Evolutionary conservation across 352 stramenopile species (phyloP).

Genomic region (Phytophthora tubulina): DNA sequence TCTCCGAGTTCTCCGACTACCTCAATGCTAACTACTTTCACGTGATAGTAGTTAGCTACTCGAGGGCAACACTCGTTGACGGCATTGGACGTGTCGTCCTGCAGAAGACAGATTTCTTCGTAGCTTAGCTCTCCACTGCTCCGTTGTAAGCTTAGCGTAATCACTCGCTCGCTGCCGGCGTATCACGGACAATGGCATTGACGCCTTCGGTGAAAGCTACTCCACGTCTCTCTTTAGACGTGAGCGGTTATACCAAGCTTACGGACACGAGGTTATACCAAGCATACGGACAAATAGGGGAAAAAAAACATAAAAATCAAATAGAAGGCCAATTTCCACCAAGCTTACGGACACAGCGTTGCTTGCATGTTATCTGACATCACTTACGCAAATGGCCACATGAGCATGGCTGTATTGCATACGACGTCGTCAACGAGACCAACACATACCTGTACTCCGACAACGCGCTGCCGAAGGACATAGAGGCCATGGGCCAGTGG

Average conservation of each 20-base stretch:
- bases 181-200: constrained; percentile 78
- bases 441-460: too few species aligned
- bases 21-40: constrained; percentile 39
- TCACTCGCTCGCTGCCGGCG: constrained; percentile 60
- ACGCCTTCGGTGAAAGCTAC: constrained; percentile 62
- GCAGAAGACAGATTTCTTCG: constrained; percentile 61
- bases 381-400: too few species aligned
- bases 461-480: too few species aligned
- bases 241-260: constrained; percentile 63
- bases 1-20: constrained; percentile 34
- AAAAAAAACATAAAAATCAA: too few species aligned
- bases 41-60: constrained; percentile 31
- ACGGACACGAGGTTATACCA: too few species aligned
- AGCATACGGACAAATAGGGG: too few species aligned
- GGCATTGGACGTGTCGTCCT: constrained; percentile 68
- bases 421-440: too few species aligned
- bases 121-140: constrained; percentile 51
- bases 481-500: too few species aligned
- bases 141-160: constrained; percentile 36
- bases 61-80: constrained; percentile 36
- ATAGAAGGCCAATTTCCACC: too few species aligned
- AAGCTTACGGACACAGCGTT: constrained; percentile 72
- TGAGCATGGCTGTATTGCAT: too few species aligned
- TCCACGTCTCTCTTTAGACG: constrained; percentile 57
- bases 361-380: too few species aligned